Percentiles rank a stretch among this genome's conserved stretches.
Conservation (phyloP, 768 basidiomycete genomes). For the Macrocybe gigantea region DNA sequence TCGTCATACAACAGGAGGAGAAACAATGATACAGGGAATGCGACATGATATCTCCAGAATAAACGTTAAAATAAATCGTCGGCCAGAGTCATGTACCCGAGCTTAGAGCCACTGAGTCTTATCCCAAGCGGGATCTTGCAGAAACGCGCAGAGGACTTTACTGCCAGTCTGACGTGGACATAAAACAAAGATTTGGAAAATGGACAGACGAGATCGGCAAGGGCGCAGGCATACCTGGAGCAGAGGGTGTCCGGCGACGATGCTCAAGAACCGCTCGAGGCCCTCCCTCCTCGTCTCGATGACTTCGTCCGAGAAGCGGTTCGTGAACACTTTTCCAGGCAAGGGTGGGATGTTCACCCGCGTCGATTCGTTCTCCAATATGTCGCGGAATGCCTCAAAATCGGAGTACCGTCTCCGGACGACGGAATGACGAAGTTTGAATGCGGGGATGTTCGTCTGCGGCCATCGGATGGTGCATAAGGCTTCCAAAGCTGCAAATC, state of each 20-base stretch:
- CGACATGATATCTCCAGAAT: too few relatives aligned
- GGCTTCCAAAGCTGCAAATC: background rate
- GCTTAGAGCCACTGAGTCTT: constrained; percentile 66
- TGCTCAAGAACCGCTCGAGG: constrained; percentile 88
- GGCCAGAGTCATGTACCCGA: background rate
- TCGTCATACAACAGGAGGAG: too few relatives aligned
- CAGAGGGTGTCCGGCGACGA: constrained; percentile 96
- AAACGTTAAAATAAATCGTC: too few relatives aligned
- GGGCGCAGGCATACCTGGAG: constrained; percentile 64
- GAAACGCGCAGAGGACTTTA: constrained; percentile 92
- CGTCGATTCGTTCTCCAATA: constrained; percentile 94
- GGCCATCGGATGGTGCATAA: background rate
- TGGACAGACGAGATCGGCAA: too few relatives aligned
- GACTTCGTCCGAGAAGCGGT: constrained; percentile 96
- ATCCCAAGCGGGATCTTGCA: constrained; percentile 94
- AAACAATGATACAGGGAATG: too few relatives aligned
- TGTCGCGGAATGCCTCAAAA: constrained; percentile 96
- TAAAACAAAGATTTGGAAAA: background rate
- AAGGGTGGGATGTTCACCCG: constrained; percentile 96
- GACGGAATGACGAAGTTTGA: constrained; percentile 91
- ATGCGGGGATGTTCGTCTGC: constrained; percentile 98
- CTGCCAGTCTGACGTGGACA: constrained; percentile 71
- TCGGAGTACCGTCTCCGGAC: constrained; percentile 88
- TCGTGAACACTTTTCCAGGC: constrained; percentile 98
- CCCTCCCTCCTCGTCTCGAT: constrained; percentile 92